A percentile compares a stretch with the other conserved stretches of the same genome.
These are phyloP conservation scores for Eragrostis nindensis DNA, from an alignment of 176 grass and related monocot genomes.

Conservation along the genomic window DNA sequence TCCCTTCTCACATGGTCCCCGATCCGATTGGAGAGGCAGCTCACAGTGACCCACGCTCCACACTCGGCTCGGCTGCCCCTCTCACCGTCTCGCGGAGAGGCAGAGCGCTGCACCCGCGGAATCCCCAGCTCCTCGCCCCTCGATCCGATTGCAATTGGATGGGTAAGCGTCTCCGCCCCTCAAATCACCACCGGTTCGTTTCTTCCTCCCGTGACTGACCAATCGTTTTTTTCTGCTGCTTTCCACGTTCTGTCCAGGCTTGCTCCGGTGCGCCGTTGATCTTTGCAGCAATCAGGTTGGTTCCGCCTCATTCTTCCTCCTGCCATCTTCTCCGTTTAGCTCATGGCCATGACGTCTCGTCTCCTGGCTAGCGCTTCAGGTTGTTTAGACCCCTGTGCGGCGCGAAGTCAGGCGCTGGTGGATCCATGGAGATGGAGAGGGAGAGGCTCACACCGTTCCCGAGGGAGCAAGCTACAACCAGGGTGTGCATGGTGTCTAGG, in stretches of 20 bases:
- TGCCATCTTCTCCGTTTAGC: not conserved
- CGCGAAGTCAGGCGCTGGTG: not conserved
- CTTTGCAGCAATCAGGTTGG: constrained; percentile 33
- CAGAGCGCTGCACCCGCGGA: not conserved
- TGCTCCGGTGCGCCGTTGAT: constrained; percentile 30
- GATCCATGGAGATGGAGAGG: constrained; percentile 46
- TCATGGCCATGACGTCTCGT: not conserved
- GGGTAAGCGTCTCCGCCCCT: constrained; percentile 27
- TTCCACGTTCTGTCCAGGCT: not conserved
- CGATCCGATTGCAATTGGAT: constrained; percentile 7
- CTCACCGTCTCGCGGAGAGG: not conserved
- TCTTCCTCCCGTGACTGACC: not conserved
- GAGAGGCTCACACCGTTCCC: constrained; percentile 17
- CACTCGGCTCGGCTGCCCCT: not conserved
- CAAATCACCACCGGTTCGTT: not conserved
- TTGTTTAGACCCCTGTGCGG: constrained; percentile 16
- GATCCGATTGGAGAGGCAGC: too few species aligned
- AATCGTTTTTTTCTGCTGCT: not conserved
- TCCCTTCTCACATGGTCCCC: too few species aligned
- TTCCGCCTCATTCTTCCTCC: not conserved
- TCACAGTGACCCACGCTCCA: not conserved
- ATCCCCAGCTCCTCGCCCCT: not conserved
- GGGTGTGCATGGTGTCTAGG: constrained; percentile 52
- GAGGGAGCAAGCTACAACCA: constrained; percentile 33
- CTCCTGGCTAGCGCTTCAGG: constrained; percentile 29